Base-by-base conservation (phyloP, 352 stramenopile genomes). In the Phytophthora capsici region DNA sequence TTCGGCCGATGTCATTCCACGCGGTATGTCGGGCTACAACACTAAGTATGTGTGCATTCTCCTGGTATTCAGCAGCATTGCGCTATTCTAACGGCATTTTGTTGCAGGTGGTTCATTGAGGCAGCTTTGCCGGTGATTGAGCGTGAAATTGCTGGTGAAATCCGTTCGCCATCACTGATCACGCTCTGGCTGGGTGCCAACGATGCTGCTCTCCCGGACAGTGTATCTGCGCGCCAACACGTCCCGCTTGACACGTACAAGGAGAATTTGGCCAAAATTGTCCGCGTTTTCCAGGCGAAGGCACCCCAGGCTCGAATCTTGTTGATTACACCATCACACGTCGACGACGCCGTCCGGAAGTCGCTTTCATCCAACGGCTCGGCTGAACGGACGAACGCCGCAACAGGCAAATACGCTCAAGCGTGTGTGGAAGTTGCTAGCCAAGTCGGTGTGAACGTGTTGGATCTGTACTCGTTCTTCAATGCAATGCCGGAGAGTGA, bases 181-280 rank as follows among this genome's bases (percentile, higher is more conserved):
- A 87, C 74, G 28, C 43, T 93, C n/a, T 91, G 77, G 76, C 57
- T 93, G 49, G 84, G 82, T 14, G 75, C 84, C 19, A 93, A 93
- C 30, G 82, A 93, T 47, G 80, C 82, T n/a, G 76, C 81, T 13
- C 63, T 82, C 1, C 41, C 45, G 1, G 49, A 55, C 1, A 69
- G 77, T 3, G 16, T 30, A 2, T 53, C 68, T 8, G 58, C 44
- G 13, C 44, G 41, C 4, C 78, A 86, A 61, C 76, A 87, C 43
- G 78, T 93, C 4, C 70, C 82, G 4, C 48, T 90, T 17, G 67
- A 73, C 30, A 57, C 67, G 14, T 93, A 80, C 57, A 66, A 63
- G 28, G 51, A 46, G 0, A 91, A 93, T 36, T 63, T 84, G 37
- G 52, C 16, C 16, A 46, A 36, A 6, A 80, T 82, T 51, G 32